phyloP scores from a whole-genome alignment of 2,329 filamentous ascomycete genomes.

The Harringtonia aguacate region DNA sequence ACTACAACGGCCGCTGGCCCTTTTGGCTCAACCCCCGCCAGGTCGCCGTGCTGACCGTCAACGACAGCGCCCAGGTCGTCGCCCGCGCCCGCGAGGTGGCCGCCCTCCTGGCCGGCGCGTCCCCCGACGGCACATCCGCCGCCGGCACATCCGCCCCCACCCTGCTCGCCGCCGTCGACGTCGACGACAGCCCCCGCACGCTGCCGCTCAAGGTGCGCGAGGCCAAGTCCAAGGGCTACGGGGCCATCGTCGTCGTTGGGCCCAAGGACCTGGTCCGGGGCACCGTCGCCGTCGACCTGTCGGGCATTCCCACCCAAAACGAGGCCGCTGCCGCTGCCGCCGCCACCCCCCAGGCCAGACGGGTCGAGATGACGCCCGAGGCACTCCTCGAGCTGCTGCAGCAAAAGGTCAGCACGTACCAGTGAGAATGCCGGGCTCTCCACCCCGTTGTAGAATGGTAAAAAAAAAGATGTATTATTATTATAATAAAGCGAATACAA shows the following conservation, averaged over 20 bases:
- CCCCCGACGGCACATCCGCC: not conserved
- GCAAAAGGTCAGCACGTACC: conserved; percentile 34
- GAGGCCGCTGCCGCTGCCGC: not conserved
- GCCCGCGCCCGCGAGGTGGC: conserved; percentile 35
- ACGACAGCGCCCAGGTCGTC: conserved; percentile 44
- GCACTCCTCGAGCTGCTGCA: conserved; percentile 34
- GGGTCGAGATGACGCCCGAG: conserved; percentile 26
- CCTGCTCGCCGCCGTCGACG: conserved; percentile 50
- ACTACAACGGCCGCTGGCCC: conserved; percentile 69
- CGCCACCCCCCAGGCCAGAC: not conserved
- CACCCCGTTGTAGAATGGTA: not conserved
- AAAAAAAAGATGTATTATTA: not conserved
- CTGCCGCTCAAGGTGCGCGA: conserved; percentile 61
- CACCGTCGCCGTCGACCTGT: conserved; percentile 40
- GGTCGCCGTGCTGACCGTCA: conserved; percentile 63
- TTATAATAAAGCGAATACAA: not conserved
- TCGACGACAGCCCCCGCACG: conserved; percentile 53
- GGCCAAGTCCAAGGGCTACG: conserved; percentile 63
- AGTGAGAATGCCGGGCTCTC: conserved; percentile 22
- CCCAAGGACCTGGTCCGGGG: conserved; percentile 48
- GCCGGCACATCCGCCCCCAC: conserved; percentile 34
- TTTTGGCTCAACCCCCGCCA: conserved; percentile 84
- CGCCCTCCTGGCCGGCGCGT: conserved; percentile 38
- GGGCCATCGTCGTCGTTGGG: conserved; percentile 64
- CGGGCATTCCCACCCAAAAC: conserved; percentile 7